These are phyloP conservation scores for Atkinsonella texensis DNA, from an alignment of 2,329 filamentous ascomycete genomes.

Conservation along the genomic window DNA sequence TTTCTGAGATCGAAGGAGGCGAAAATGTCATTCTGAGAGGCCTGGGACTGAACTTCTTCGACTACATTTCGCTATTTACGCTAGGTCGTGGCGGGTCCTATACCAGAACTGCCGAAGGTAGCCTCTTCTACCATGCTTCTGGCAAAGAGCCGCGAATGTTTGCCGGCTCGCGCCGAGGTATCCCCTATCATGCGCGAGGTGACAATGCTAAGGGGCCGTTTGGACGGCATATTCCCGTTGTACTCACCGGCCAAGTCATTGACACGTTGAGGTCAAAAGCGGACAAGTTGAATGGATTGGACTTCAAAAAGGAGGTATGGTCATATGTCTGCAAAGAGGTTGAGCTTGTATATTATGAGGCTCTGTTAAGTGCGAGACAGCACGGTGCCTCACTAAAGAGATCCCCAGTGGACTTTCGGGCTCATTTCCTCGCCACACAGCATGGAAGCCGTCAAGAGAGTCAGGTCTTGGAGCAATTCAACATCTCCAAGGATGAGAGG, in stretches of 20 bases:
- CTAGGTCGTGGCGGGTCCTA: slow-evolving; percentile 2
- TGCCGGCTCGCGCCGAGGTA: slow-evolving; percentile 6
- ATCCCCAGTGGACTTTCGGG: background rate
- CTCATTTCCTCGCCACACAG: background rate
- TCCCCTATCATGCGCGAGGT: slow-evolving; percentile 6
- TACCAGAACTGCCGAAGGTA: background rate
- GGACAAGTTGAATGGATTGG: background rate
- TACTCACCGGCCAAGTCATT: slow-evolving; percentile 1
- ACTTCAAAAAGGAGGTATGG: slow-evolving; percentile 5
- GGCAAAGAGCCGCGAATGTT: slow-evolving; percentile 5
- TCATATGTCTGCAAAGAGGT: slow-evolving; percentile 4
- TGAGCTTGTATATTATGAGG: slow-evolving; percentile 5
- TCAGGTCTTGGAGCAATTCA: slow-evolving; percentile 3
- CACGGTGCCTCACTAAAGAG: background rate
- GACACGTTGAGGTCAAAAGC: background rate
- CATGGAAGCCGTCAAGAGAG: slow-evolving; percentile 1
- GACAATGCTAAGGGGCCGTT: slow-evolving; percentile 5
- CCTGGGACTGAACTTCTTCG: slow-evolving; percentile 6
- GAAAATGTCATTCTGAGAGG: slow-evolving; percentile 1
- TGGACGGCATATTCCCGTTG: slow-evolving; percentile 1
- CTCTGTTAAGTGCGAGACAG: background rate
- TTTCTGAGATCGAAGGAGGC: background rate
- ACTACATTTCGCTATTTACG: slow-evolving; percentile 4
- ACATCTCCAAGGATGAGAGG: background rate
- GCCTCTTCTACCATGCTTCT: background rate